Conservation (phyloP, 1,284 basidiomycete species). For the Agaricales sp. region DNA sequence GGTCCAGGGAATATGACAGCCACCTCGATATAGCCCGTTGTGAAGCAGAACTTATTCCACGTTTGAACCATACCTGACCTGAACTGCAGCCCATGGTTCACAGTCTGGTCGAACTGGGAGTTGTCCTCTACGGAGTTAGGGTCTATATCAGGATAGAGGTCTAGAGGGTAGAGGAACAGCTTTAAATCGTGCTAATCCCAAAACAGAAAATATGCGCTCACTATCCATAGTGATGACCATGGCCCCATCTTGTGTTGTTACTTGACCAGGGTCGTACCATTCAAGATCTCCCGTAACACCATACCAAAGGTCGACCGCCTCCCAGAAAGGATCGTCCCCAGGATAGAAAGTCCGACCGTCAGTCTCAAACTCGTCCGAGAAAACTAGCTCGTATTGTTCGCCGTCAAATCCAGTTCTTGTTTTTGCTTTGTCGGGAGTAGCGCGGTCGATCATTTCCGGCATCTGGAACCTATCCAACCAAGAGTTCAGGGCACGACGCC, state of each 20-base stretch:
- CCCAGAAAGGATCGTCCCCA: constrained; percentile 69
- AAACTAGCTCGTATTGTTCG: constrained; percentile 53
- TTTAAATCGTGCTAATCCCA: background rate
- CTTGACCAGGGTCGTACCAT: constrained; percentile 72
- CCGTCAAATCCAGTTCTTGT: constrained; percentile 60
- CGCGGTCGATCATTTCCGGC: constrained; percentile 54
- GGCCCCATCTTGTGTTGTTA: constrained; percentile 63
- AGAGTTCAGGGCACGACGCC: constrained; percentile 12
- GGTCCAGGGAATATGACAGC: constrained; percentile 31
- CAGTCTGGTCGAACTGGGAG: constrained; percentile 27
- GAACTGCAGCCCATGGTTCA: constrained; percentile 59
- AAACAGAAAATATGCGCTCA: background rate
- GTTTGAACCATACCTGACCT: constrained; percentile 57
- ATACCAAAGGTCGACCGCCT: constrained; percentile 57
- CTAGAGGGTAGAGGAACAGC: background rate
- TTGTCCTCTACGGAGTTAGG: constrained; percentile 22
- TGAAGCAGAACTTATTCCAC: constrained; percentile 89
- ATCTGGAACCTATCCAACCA: constrained; percentile 38
- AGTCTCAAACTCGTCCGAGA: constrained; percentile 78
- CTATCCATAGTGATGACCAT: constrained; percentile 65
- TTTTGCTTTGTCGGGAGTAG: constrained; percentile 49
- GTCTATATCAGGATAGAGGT: constrained; percentile 2
- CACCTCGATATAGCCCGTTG: constrained; percentile 58
- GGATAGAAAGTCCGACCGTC: constrained; percentile 17
- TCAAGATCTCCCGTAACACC: constrained; percentile 57